A percentile compares a stretch with the other conserved stretches of the same genome.
Conservation (phyloP, 1,284 basidiomycete species). For the Lignosus rhinocerotis region DNA sequence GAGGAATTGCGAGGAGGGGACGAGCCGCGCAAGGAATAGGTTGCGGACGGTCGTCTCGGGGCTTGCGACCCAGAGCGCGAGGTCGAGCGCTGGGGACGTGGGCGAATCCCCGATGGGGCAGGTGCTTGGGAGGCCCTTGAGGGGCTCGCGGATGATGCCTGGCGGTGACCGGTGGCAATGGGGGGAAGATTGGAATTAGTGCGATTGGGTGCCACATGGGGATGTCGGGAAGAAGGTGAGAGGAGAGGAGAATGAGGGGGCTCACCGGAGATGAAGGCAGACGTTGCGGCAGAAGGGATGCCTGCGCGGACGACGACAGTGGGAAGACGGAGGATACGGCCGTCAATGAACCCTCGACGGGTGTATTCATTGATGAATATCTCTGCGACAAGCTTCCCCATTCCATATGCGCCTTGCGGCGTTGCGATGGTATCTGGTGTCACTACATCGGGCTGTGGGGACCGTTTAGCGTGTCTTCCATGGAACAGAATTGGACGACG, state of each 20-base stretch:
- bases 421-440: conserved; percentile 53
- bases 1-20: conserved; percentile 46
- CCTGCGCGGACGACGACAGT: conserved; percentile 64
- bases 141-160: conserved; percentile 64
- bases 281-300: conserved; percentile 56
- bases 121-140: conserved; percentile 49
- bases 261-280: conserved; percentile 56
- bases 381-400: conserved; percentile 60
- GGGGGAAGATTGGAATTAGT: not conserved
- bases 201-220: not conserved
- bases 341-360: conserved; percentile 62
- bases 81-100: conserved; percentile 43
- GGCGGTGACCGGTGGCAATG: not conserved
- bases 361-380: conserved; percentile 65
- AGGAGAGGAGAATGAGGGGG: not conserved
- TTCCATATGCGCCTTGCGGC: conserved; percentile 60
- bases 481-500: conserved; percentile 1
- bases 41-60: conserved; percentile 57
- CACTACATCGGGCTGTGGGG: conserved; percentile 45
- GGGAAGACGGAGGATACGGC: conserved; percentile 61
- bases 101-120: conserved; percentile 55
- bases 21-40: conserved; percentile 52
- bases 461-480: not conserved
- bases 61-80: conserved; percentile 55
- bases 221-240: not conserved